These are phyloP conservation scores for Adiantum capillusveneris DNA, from an alignment of 75 land plant species.

Conservation along the genomic window DNA sequence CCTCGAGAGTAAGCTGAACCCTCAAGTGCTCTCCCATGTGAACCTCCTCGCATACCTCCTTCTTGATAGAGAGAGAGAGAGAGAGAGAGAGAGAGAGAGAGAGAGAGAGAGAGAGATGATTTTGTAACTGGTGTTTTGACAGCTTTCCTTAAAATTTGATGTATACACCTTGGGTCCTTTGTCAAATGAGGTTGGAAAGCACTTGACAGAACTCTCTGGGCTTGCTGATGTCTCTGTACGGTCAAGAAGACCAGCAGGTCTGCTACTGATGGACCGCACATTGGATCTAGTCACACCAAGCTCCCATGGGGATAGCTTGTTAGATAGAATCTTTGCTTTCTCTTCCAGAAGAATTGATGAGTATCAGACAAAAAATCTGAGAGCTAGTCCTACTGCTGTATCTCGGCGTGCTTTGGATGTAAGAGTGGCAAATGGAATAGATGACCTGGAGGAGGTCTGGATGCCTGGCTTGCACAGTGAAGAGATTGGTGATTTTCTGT, in stretches of 20 bases:
- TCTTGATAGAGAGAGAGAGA: slow-evolving; percentile 6
- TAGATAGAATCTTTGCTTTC: slow-evolving; percentile 67
- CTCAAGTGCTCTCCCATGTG: too few relatives aligned
- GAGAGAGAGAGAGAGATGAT: background rate
- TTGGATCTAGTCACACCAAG: slow-evolving; percentile 89
- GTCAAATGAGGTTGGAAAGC: slow-evolving; percentile 74
- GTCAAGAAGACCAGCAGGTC: slow-evolving; percentile 64
- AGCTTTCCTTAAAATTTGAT: slow-evolving; percentile 92
- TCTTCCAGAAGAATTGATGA: slow-evolving; percentile 49
- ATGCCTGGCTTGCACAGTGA: background rate
- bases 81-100: slow-evolving; percentile 1
- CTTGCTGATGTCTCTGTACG: slow-evolving; percentile 83
- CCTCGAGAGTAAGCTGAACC: too few relatives aligned
- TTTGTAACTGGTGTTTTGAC: background rate
- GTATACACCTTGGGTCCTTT: slow-evolving; percentile 81
- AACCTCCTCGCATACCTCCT: too few relatives aligned
- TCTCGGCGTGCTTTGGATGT: slow-evolving; percentile 46
- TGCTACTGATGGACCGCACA: slow-evolving; percentile 82
- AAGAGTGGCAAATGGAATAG: slow-evolving; percentile 40
- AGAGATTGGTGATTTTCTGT: background rate
- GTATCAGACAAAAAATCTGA: slow-evolving; percentile 14
- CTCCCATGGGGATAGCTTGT: slow-evolving; percentile 78
- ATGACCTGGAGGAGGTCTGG: background rate
- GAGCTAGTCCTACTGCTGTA: slow-evolving; percentile 10
- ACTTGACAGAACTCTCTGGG: slow-evolving; percentile 73